Conservation (phyloP, 176 grass and related monocot species). For the Metroxylon sagu region DNA sequence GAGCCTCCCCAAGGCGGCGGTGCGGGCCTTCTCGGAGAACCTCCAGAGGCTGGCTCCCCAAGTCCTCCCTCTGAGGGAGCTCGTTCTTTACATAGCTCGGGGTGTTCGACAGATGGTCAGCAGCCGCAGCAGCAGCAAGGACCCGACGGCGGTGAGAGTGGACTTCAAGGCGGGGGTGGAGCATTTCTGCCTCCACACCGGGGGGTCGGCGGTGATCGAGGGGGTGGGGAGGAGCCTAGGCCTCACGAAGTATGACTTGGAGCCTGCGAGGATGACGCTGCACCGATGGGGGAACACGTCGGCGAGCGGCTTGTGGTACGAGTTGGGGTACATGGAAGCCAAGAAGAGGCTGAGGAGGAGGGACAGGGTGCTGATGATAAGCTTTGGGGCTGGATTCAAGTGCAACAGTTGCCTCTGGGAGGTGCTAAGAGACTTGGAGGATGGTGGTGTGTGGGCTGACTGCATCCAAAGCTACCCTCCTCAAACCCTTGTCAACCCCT, state of each 20-base stretch:
- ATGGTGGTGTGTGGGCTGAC: constrained; percentile 57
- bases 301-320: constrained; percentile 90
- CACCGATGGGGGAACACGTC: constrained; percentile 95
- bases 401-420: constrained; percentile 92
- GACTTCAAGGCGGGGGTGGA: constrained; percentile 77
- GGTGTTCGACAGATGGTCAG: constrained; percentile 39
- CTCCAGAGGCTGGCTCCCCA: constrained; percentile 50
- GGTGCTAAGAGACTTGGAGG: constrained; percentile 45
- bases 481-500: constrained; percentile 53
- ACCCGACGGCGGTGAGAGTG: constrained; percentile 25
- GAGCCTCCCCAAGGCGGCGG: constrained; percentile 70
- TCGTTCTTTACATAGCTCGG: constrained; percentile 23
- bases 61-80: constrained; percentile 50
- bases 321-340: constrained; percentile 78
- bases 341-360: constrained; percentile 48
- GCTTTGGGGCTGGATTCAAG: constrained; percentile 81
- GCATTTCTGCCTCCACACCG: constrained; percentile 89
- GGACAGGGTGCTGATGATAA: constrained; percentile 72
- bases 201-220: constrained; percentile 78
- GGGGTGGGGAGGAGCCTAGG: constrained; percentile 46
- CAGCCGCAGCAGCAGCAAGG: constrained; percentile 3
- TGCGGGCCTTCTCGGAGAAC: constrained; percentile 71
- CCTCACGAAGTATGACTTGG: constrained; percentile 43
- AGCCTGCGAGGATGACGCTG: constrained; percentile 81
- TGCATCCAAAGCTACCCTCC: constrained; percentile 64